Evolutionary conservation across 192 early-diverging fungal species (phyloP).

Genomic region (Borealophlyctis nickersoniae): DNA sequence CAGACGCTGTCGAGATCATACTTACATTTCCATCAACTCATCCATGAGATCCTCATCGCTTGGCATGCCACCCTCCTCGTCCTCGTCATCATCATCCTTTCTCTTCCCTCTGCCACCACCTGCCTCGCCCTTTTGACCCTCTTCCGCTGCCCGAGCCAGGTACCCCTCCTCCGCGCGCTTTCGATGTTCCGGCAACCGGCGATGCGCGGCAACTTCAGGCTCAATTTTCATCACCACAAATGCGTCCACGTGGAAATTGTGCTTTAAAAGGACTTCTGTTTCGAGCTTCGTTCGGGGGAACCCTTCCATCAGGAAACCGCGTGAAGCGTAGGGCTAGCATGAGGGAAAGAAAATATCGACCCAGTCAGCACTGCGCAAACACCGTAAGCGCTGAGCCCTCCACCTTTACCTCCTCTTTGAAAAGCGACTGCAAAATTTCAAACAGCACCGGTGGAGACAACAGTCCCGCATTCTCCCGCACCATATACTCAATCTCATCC

Average conservation of each 20-base stretch:
- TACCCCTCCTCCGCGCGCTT: conserved; percentile 20
- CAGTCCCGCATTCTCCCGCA: conserved; percentile 33
- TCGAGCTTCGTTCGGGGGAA: conserved; percentile 48
- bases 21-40: conserved; percentile 33
- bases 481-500: conserved; percentile 41
- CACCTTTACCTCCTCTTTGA: conserved; percentile 12
- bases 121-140: not conserved
- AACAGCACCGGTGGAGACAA: conserved; percentile 4
- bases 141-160: conserved; percentile 6
- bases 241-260: conserved; percentile 40
- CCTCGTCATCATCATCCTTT: conserved; percentile 25
- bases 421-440: conserved; percentile 15
- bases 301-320: conserved; percentile 46
- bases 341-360: not conserved
- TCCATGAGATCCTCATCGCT: conserved; percentile 26
- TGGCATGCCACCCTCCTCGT: not conserved
- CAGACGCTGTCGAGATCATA: conserved; percentile 10
- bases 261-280: conserved; percentile 36
- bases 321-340: conserved; percentile 40
- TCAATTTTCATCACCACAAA: conserved; percentile 41
- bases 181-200: conserved; percentile 14
- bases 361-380: not conserved
- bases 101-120: not conserved
- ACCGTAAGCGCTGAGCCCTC: not conserved
- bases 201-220: conserved; percentile 31